Conservation (phyloP, 129 eudicot genomes). For the Lactuca saligna region DNA sequence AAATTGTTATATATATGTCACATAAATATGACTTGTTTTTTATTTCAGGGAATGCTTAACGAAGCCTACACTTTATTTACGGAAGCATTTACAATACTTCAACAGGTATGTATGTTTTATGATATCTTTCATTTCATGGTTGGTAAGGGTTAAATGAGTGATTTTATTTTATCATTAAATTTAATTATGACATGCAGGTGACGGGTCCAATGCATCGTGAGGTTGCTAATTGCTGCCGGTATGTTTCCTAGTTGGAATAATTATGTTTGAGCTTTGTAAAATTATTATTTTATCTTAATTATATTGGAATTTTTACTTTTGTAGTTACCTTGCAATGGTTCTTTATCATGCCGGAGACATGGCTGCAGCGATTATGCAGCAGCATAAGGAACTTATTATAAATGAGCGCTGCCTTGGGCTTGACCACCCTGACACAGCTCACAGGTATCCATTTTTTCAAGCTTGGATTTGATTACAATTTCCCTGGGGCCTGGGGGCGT, state of each 20-base stretch:
- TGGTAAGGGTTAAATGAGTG: neutral
- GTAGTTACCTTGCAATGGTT: conserved; percentile 91
- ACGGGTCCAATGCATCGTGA: conserved; percentile 99
- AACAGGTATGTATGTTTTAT: conserved; percentile 63
- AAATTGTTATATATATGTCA: neutral
- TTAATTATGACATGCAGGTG: conserved; percentile 54
- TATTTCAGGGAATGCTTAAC: conserved; percentile 86
- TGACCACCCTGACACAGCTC: conserved; percentile 97
- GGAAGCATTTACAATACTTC: conserved; percentile 90
- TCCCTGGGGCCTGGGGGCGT: no score
- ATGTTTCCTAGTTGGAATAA: conserved; percentile 5
- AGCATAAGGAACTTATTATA: conserved; percentile 91
- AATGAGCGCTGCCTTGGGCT: conserved; percentile 90
- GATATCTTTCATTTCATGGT: neutral
- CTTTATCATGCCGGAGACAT: conserved; percentile 96
- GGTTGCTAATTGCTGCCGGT: conserved; percentile 99
- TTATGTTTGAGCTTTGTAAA: neutral
- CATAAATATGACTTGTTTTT: neutral
- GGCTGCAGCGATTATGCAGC: conserved; percentile 95
- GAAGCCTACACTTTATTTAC: conserved; percentile 89
- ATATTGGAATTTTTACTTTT: neutral
- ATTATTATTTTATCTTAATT: no score
- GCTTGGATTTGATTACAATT: no score
- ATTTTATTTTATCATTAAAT: conserved; percentile 9
- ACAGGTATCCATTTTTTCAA: conserved; percentile 62